Base-by-base conservation (phyloP, 2,329 filamentous ascomycete species). In the Ophiostoma montium region DNA sequence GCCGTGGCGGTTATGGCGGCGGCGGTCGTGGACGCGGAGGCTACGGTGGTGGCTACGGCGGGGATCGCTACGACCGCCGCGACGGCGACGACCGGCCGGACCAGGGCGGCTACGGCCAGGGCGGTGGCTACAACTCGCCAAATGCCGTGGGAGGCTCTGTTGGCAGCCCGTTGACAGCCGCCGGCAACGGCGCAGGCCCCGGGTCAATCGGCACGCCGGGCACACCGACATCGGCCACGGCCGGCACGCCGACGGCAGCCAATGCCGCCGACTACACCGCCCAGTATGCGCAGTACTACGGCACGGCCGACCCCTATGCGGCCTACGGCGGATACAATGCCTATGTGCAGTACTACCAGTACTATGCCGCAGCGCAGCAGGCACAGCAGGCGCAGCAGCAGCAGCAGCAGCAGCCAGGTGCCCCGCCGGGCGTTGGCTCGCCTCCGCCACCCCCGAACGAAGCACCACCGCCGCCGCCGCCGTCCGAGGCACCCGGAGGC, bases 261-360 rank as follows among this genome's bases (percentile, higher is more conserved):
- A 44, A 23, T 33, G 42, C 42, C 23, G 59, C 69, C 48, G 84
- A 94, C 58, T 92, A 92, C 62, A 78, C 78, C 47, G 79, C 83
- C 16, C 84, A 90, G 60, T 94, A 94, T 62, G 82, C 85, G 3
- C 83, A 88, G 62, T 92, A 94, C 64, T 90, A 89, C 53, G 74
- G 72, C 54, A 68, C 67, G 1, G 48, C n/a, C 42, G 57, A 95
- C 60, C 90, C 89, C 0, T 95, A 95, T 63, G 87, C 87, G 38
- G 80, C 85, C 9, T 95, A 92, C 58, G 90, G 90, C 54, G 90
- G 90, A 49, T 95, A 92, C 65, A 76, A 82, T 57, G 84, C 83
- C 68, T 86, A 74, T 31, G 69, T 75, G 55, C 81, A 84, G 57
- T 82, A 84, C 65, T 87, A 87, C 57, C 80, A 86, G 58, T 84